A percentile compares a stretch with the other conserved stretches of the same genome.
These are phyloP conservation scores for Sextonia rubra DNA, from an alignment of 164 flowering plant species.

Conservation along the genomic window DNA sequence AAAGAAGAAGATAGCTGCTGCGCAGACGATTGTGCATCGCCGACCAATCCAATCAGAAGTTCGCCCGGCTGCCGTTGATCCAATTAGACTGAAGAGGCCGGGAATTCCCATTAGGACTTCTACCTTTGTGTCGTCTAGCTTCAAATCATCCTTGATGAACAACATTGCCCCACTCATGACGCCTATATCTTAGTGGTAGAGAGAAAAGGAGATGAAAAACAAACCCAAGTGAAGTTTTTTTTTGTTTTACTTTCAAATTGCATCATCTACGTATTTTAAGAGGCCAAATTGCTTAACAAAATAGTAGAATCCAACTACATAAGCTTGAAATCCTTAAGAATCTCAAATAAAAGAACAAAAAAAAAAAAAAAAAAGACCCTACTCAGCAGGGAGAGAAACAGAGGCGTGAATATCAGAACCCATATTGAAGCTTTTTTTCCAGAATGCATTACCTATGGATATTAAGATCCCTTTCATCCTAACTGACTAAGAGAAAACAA, in stretches of 20 bases:
- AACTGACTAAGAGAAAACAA: not conserved
- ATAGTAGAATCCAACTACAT: not conserved
- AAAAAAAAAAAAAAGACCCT: too few species aligned
- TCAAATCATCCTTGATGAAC: slow-evolving; percentile 26
- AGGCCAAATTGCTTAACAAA: too few species aligned
- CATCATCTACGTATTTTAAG: too few species aligned
- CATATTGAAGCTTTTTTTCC: too few species aligned
- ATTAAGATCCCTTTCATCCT: too few species aligned
- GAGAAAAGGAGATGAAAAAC: not conserved
- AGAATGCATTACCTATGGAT: too few species aligned
- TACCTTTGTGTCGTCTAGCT: slow-evolving; percentile 20
- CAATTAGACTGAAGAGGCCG: slow-evolving; percentile 25
- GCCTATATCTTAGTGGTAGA: not conserved
- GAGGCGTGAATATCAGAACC: not conserved
- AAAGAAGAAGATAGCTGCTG: slow-evolving; percentile 29
- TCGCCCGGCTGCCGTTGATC: slow-evolving; percentile 26
- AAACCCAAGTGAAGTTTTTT: too few species aligned
- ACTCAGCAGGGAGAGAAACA: not conserved
- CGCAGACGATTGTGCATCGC: slow-evolving; percentile 28
- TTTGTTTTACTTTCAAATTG: too few species aligned
- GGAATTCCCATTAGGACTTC: slow-evolving; percentile 27
- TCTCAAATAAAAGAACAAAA: not conserved
- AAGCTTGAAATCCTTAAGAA: not conserved
- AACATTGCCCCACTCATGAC: slow-evolving; percentile 37
- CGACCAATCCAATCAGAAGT: slow-evolving; percentile 40